Base-by-base conservation (phyloP, 441 rosid species). In the Syzygium malaccense region DNA sequence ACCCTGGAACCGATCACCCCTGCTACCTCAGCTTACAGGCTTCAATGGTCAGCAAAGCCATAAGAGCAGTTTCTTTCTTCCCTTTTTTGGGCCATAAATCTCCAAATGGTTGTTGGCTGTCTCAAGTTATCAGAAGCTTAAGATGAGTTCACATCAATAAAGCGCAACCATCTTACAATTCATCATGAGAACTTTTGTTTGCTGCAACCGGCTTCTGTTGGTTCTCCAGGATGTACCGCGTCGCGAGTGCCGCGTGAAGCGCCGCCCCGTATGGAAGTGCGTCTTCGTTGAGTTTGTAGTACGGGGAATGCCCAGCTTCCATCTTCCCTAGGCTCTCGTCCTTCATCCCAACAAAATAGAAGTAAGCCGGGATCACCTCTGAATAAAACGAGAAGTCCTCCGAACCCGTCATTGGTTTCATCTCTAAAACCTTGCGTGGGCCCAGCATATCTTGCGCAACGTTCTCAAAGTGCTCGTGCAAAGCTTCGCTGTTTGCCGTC, bases 371-470 rank as follows among this genome's bases (percentile, higher is more conserved):
- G 45, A 88, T 68, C 87, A 85, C 62, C 89, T 88, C 87, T 1
- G 89, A 51, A 83, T 85, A 88, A 71, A 88, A 85, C 6, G 87
- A 85, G 89, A 88, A 88, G 48, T 88, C 89, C 66, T 88, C 89
- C 1, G 87, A 66, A 37, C 89, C 89, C 89, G 55, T 88, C 19
- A 41, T 2, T 18, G 89, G 89, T 23, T 85, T 55, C 87, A 85
- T 88, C 28, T 55, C 87, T 25, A 85, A 13, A 37, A 88, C 4
- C 4, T 85, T 85, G 87, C 13, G 26, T 4, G 1, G 54, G 7
- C 71, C 89, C 58, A 88, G 32, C 89, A 88, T 85, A 30, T 85
- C 89, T 7, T 1, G 15, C 1, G 57, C 51, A 5, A 88, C 7
- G 1, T 18, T 85, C 28, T 62, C 30, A 85, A 88, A 88, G 87